Evolutionary conservation across 257 asterid genomes (phyloP), one percentile per base, ranked within the genome.

Genomic region (Ballota nigra): DNA sequence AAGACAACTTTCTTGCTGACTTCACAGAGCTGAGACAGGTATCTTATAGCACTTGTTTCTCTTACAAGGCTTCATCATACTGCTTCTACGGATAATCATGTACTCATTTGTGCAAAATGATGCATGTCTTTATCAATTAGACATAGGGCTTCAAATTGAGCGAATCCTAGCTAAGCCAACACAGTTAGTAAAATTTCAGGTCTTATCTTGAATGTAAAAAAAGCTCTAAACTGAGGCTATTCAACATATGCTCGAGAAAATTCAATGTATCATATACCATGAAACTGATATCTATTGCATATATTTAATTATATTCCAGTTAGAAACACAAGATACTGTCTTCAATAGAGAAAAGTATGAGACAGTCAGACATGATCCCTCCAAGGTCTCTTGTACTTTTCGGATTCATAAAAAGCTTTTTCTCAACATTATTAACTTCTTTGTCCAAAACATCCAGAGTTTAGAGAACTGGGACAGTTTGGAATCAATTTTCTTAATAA

Each of bases 11-110:
- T 76, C 92, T 95, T 83, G 83, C 85, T 65, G 89, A 95, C 72
- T 95, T 95, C 79, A 79, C 96, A 8, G 84, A 87, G 86, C 83
- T 95, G 62, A 86, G 99, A 83, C 86, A 43, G 96, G 98, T 89
- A 83, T 66, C 34, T 11, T 71, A 61, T 55, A 10, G 33, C 70
- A 29, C 66, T 52, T 29, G 15, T 59, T 15, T 70, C 41, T 19
- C 45, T 2, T 63, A 12, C 15, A 2, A 40, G 23, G 57, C 40
- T 31, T 23, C 60, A 61, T 19, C 52, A 74, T 36, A 8, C 69
- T 45, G 62, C 45, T 41, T 38, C 6, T 19, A 8, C 6, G 60
- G 6, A 53, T 19, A 1, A 41, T 29, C 1, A 38, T 11, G 22
- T 66, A 74, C 34, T 33, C 58, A 18, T 70, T 64, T 36, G 56